Conservation (phyloP, 345 rosid genomes). For the Citrus unshiu region DNA sequence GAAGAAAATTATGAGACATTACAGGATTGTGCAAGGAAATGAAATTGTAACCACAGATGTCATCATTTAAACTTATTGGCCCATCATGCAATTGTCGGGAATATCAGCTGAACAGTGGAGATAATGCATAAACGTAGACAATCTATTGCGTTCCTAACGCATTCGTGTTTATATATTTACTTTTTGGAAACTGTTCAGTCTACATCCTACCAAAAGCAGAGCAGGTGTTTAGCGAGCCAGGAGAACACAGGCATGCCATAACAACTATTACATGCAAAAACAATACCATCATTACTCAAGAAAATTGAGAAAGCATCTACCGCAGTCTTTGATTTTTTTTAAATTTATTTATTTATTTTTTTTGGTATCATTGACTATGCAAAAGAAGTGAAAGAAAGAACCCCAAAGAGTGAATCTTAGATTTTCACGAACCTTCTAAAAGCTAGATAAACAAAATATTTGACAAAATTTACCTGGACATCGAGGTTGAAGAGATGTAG, state of each 20-base stretch:
- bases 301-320: background rate
- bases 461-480: slow-evolving; percentile 67
- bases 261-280: background rate
- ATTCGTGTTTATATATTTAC: background rate
- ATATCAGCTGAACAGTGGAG: background rate
- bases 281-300: background rate
- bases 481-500: slow-evolving; percentile 77
- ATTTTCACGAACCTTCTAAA: background rate
- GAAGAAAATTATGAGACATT: background rate
- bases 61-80: background rate
- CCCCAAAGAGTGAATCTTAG: background rate
- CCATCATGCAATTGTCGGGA: background rate
- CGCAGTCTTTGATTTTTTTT: background rate
- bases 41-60: background rate
- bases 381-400: background rate
- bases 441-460: background rate
- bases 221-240: background rate
- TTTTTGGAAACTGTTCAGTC: background rate
- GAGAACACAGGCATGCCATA: background rate
- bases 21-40: background rate
- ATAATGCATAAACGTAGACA: background rate
- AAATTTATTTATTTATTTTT: background rate
- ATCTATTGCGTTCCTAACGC: background rate
- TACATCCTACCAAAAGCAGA: background rate
- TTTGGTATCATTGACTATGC: background rate